These are phyloP conservation scores for Ilyonectria robusta DNA, from an alignment of 2,329 filamentous ascomycete species.

Conservation along the genomic window DNA sequence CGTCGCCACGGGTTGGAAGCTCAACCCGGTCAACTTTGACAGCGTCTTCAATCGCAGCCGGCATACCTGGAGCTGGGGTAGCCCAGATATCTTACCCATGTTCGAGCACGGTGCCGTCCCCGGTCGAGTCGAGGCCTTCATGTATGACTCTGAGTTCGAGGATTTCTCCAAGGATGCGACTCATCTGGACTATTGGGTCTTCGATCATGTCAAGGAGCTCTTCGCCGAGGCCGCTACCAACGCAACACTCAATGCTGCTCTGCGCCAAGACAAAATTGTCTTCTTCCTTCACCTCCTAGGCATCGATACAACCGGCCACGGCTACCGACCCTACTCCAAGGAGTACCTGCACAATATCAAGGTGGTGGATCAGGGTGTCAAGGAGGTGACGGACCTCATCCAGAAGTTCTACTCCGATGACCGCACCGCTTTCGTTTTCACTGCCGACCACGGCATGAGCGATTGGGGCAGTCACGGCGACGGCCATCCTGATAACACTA, in stretches of 20 bases:
- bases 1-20: constrained; percentile 97
- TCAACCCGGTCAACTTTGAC: constrained; percentile 98
- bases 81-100: constrained; percentile 97
- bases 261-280: constrained; percentile 88
- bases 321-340: constrained; percentile 89
- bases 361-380: constrained; percentile 90
- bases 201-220: constrained; percentile 90
- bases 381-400: constrained; percentile 85
- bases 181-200: constrained; percentile 92
- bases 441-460: constrained; percentile 98
- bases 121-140: constrained; percentile 88
- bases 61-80: constrained; percentile 99
- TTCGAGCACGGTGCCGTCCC: constrained; percentile 93
- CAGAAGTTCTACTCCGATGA: constrained; percentile 88
- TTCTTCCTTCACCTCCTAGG: constrained; percentile 97
- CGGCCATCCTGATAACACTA: constrained; percentile 96
- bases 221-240: constrained; percentile 87
- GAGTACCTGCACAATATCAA: constrained; percentile 97
- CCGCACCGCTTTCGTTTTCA: constrained; percentile 95
- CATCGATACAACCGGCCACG: constrained; percentile 90
- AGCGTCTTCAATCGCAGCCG: constrained; percentile 97
- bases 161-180: constrained; percentile 90
- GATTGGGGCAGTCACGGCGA: constrained; percentile 99
- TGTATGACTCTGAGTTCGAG: constrained; percentile 87
- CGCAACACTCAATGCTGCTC: constrained; percentile 77